Base-by-base conservation (phyloP, 2,329 filamentous ascomycete species). In the Didymella arachidicola region DNA sequence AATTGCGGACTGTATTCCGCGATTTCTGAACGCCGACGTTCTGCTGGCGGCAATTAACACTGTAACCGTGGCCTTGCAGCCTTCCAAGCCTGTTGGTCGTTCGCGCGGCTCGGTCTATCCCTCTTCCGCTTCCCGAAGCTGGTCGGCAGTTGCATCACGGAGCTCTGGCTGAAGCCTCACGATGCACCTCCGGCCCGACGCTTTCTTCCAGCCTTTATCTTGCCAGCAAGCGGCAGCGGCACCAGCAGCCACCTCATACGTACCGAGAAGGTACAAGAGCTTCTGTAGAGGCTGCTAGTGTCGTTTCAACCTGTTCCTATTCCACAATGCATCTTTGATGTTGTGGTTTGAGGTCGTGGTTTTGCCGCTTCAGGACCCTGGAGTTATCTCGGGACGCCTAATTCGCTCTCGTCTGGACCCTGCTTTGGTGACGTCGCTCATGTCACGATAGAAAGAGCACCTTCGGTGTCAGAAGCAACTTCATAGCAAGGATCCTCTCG, bases 121-220 rank as follows among this genome's bases (percentile, higher is more conserved):
- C 50, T 61, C 45, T 36, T 47, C 61, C 63, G 65, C 43, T 51
- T 55, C 60, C 65, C 61, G 53, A 30, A 26, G 39, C 39, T 60
- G 39, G 47, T 10, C 51, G 53, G 51, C 42, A 55, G 30, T 60
- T 51, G 46, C 45, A 25, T 44, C 38, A 53, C 30, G 46, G 18
- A 22, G 22, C 39, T 56, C 46, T 34, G 8, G 25, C 43, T 41
- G 46, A 53, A 45, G 44, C 46, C 53, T 46, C 52, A 27, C 29
- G 51, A 25, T 48, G 44, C 59, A 48, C 57, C 38, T 53, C 27
- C 57, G 57, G 51, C 51, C 51, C 51, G 46, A 47, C 22, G 45
- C 46, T 36, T 10, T 39, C 22, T 16, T 7, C 26, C 38, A 16
- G 41, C 12, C 2, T 19, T 18, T 14, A 19, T 19, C 26, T 22